Evolutionary conservation across 257 asterid species (phyloP), one percentile per base, ranked within the genome.

Genomic region (Solanum etuberosum): DNA sequence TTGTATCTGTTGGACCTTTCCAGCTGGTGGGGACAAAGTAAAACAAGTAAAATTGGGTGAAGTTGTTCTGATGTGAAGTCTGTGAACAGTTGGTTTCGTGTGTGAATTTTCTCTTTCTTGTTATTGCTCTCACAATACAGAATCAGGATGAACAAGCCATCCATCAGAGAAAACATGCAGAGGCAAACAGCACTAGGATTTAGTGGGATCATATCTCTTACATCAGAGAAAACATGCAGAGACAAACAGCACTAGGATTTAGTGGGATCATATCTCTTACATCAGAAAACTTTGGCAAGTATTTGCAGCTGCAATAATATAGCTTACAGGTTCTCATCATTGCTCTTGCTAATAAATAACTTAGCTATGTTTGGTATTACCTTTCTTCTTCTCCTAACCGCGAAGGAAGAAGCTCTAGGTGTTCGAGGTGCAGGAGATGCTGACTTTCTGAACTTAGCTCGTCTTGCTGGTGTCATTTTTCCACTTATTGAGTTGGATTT

Each of bases 321-420:
- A 29, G 42, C 27, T 88, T 81, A 70, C 65, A 73, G 76, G 61
- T 91, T 89, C 68, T 71, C 32, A 68, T 88, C 90, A 57, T 6
- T 81, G 86, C 80, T 88, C 90, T 89, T 92, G 76, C 92, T 92
- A 57, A 90, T 84, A 84, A 94, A 92, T 87, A 94, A 84, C 89
- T 92, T 93, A 83, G 89, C 86, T 85, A 94, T 85, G 84, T 91
- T 92, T 81, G 94, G 94, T 88, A 94, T 93, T 86, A 91, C 92
- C 90, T 91, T 94, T 88, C 90, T 92, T 88, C 94, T 94, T 92
- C 94, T 92, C 92, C 91, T 86, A 54, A 91, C 92, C 3, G 91
- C 83, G 81, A 93, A 91, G 67, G 97, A 90, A 73, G 94, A 86
- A 5, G 94, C 83, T 88, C 91, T 87, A 18, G 91, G 90, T 27